These are phyloP conservation scores for Litchi chinensis DNA, from an alignment of 345 rosid species.

Conservation along the genomic window DNA sequence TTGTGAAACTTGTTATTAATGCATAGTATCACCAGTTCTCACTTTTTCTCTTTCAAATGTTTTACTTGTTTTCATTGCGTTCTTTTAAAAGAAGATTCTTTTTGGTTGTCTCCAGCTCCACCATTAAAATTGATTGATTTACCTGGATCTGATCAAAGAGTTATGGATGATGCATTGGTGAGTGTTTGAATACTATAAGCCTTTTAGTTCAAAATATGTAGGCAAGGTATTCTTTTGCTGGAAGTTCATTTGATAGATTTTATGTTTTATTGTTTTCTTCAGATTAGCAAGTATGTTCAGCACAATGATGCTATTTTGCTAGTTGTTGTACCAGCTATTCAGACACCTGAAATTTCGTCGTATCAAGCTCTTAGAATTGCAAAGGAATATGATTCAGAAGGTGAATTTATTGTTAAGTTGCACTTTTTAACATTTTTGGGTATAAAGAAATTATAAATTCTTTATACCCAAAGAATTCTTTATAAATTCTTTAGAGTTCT, in stretches of 20 bases:
- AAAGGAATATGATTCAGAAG: slow-evolving; percentile 87
- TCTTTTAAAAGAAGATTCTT: neutral
- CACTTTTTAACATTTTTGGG: slow-evolving; percentile 20
- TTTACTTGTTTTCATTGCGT: neutral
- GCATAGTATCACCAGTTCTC: neutral
- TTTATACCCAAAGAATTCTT: too few relatives aligned
- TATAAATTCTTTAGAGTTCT: neutral
- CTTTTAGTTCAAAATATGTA: slow-evolving; percentile 9
- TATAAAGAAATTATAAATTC: neutral
- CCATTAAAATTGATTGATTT: slow-evolving; percentile 89
- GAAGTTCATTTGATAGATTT: slow-evolving; percentile 21
- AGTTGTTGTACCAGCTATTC: slow-evolving; percentile 86
- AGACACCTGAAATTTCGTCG: slow-evolving; percentile 91
- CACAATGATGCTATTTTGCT: slow-evolving; percentile 92
- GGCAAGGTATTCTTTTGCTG: neutral
- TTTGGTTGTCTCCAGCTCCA: slow-evolving; percentile 66
- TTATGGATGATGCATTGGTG: slow-evolving; percentile 86
- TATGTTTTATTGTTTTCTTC: slow-evolving; percentile 25
- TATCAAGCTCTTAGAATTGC: slow-evolving; percentile 87
- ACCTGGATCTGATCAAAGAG: slow-evolving; percentile 98
- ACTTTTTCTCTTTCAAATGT: neutral
- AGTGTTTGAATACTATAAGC: slow-evolving; percentile 28
- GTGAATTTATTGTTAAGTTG: slow-evolving; percentile 45
- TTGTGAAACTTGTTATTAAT: neutral
- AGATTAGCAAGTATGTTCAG: slow-evolving; percentile 78